phyloP scores from a whole-genome alignment of 2,329 filamentous ascomycete species.

The Fusarium sp. region DNA sequence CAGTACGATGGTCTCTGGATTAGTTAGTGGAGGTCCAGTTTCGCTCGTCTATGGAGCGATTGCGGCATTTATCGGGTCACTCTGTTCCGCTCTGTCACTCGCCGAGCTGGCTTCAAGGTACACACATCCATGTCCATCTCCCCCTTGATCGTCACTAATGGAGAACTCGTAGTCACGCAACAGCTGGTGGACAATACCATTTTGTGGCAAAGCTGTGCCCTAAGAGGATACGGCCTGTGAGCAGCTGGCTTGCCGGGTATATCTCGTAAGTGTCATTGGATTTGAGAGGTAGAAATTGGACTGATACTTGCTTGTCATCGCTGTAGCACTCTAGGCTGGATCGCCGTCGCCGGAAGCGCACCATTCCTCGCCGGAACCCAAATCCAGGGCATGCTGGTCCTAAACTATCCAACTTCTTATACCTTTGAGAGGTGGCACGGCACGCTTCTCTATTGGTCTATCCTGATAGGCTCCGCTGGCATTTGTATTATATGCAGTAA shows the following conservation, averaged over 20 bases:
- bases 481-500: slow-evolving; percentile 1
- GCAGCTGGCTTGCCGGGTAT: slow-evolving; percentile 1
- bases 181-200: slow-evolving; percentile 18
- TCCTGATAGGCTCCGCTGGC: background rate
- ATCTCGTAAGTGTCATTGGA: background rate
- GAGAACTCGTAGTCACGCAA: background rate
- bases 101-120: slow-evolving; percentile 1
- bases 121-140: background rate
- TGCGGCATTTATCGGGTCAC: background rate
- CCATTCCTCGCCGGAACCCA: slow-evolving; percentile 3
- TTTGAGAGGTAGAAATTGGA: background rate
- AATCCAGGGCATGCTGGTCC: slow-evolving; percentile 12
- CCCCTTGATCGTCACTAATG: background rate
- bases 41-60: background rate
- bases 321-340: slow-evolving; percentile 4
- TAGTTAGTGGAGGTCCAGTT: background rate
- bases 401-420: slow-evolving; percentile 9
- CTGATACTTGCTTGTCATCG: background rate
- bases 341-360: slow-evolving; percentile 6
- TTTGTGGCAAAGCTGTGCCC: slow-evolving; percentile 6
- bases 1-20: background rate
- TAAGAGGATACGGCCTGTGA: background rate
- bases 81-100: slow-evolving; percentile 2
- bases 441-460: background rate
- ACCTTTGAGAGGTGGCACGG: slow-evolving; percentile 7